phyloP scores from a whole-genome alignment of 2,329 filamentous ascomycete genomes.

The Fusarium piperis region DNA sequence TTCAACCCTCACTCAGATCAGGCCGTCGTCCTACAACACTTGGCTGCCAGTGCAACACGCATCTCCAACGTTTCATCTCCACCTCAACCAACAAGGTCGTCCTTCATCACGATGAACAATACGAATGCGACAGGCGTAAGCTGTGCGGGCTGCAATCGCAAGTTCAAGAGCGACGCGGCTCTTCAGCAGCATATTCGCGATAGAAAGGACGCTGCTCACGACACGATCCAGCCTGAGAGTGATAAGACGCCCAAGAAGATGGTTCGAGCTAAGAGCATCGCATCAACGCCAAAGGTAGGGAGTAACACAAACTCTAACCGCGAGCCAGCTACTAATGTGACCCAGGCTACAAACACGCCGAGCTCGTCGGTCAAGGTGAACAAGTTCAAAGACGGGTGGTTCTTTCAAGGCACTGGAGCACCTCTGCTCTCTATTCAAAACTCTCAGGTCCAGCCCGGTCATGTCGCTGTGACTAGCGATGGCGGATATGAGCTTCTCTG shows the following conservation, averaged over 20 bases:
- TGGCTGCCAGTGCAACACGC: neutral
- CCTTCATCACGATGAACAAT: neutral
- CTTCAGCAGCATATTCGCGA: neutral
- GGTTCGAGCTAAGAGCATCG: neutral
- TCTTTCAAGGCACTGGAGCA: neutral
- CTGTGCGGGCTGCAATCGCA: neutral
- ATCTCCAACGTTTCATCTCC: neutral
- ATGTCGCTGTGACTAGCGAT: neutral
- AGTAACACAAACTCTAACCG: neutral
- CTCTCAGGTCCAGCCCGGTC: neutral
- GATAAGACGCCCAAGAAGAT: neutral
- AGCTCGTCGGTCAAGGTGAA: neutral
- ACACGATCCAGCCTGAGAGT: neutral
- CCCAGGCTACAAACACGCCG: neutral
- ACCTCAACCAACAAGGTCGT: neutral
- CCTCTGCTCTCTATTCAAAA: neutral
- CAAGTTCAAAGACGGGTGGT: neutral
- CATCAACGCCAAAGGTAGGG: neutral
- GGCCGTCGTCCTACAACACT: neutral
- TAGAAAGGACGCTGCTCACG: neutral
- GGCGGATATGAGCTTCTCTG: conserved; percentile 14
- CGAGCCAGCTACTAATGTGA: neutral
- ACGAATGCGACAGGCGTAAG: neutral
- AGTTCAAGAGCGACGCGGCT: neutral
- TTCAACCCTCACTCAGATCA: neutral